These are phyloP conservation scores for Mortierella claussenii DNA, from an alignment of 192 early-diverging fungal genomes.

Conservation along the genomic window DNA sequence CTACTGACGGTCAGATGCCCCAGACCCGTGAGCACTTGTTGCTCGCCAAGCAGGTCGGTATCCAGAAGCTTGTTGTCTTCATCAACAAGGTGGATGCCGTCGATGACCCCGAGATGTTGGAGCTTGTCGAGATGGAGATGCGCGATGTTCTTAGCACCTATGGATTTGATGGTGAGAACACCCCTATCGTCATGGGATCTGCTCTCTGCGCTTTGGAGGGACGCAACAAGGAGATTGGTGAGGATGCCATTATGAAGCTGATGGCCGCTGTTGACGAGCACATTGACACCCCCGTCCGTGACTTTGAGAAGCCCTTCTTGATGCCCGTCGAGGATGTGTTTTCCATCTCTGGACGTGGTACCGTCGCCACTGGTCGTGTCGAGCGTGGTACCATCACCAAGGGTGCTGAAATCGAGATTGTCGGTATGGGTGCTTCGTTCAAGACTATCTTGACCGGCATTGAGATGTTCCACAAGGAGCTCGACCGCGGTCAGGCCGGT, in stretches of 20 bases:
- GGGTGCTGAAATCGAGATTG: slow-evolving; percentile 96
- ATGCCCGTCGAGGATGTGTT: slow-evolving; percentile 99
- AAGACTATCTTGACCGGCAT: slow-evolving; percentile 98
- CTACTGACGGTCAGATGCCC: slow-evolving; percentile 98
- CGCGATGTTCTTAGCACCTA: slow-evolving; percentile 93
- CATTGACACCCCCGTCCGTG: slow-evolving; percentile 92
- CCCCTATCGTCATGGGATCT: slow-evolving; percentile 92
- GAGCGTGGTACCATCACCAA: slow-evolving; percentile 93
- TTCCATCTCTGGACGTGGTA: slow-evolving; percentile 98
- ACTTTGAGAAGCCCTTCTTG: slow-evolving; percentile 98
- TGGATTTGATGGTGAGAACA: slow-evolving; percentile 91
- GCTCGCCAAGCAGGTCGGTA: slow-evolving; percentile 95
- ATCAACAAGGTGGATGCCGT: slow-evolving; percentile 99
- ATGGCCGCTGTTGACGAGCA: slow-evolving; percentile 92
- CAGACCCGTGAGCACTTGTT: slow-evolving; percentile 99
- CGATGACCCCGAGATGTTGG: slow-evolving; percentile 97
- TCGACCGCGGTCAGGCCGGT: slow-evolving; percentile 96
- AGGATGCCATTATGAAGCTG: slow-evolving; percentile 88
- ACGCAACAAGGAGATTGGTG: slow-evolving; percentile 90
- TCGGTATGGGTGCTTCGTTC: slow-evolving; percentile 88
- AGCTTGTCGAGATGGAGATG: slow-evolving; percentile 99
- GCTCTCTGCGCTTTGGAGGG: slow-evolving; percentile 96
- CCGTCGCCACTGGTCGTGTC: slow-evolving; percentile 94
- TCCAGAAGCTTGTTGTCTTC: slow-evolving; percentile 93
- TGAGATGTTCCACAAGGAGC: slow-evolving; percentile 99